Evolutionary conservation across 2,329 filamentous ascomycete species (phyloP).

Genomic region (Peltaster fructicola): DNA sequence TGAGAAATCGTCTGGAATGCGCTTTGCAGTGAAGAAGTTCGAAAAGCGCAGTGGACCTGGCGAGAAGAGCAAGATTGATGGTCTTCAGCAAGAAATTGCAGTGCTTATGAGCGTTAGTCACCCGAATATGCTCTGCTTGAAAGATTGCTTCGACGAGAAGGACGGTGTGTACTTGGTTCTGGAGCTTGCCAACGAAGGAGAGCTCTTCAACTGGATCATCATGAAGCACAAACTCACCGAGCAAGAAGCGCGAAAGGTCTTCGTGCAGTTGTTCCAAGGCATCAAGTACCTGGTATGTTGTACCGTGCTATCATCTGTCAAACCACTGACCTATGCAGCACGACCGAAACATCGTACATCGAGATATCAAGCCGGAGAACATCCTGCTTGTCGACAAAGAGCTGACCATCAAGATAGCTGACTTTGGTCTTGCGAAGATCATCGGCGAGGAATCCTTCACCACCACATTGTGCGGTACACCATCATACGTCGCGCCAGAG

Average conservation of each 20-base stretch:
- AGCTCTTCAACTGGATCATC: conserved; percentile 90
- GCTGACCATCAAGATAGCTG: conserved; percentile 75
- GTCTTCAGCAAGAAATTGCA: conserved; percentile 86
- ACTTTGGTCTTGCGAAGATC: conserved; percentile 95
- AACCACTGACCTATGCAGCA: conserved; percentile 40
- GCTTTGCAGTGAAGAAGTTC: conserved; percentile 89
- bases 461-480: conserved; percentile 88
- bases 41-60: conserved; percentile 69
- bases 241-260: conserved; percentile 67
- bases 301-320: conserved; percentile 8
- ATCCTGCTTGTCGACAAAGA: conserved; percentile 78
- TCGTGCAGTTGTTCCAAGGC: conserved; percentile 79
- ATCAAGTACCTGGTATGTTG: conserved; percentile 76
- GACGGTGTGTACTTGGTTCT: conserved; percentile 83
- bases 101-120: conserved; percentile 96
- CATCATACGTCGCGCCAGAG: conserved; percentile 76
- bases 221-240: conserved; percentile 79
- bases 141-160: conserved; percentile 83
- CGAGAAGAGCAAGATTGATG: conserved; percentile 67
- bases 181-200: conserved; percentile 79
- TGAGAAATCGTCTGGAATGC: conserved; percentile 64
- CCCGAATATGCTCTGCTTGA: conserved; percentile 78
- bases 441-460: conserved; percentile 98
- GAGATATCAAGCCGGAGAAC: conserved; percentile 96
- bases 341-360: conserved; percentile 90